Percentiles rank a stretch among this genome's conserved stretches.
These are phyloP conservation scores for Cenchrus purpureus DNA, from an alignment of 176 grass and related monocot genomes.

Conservation along the genomic window DNA sequence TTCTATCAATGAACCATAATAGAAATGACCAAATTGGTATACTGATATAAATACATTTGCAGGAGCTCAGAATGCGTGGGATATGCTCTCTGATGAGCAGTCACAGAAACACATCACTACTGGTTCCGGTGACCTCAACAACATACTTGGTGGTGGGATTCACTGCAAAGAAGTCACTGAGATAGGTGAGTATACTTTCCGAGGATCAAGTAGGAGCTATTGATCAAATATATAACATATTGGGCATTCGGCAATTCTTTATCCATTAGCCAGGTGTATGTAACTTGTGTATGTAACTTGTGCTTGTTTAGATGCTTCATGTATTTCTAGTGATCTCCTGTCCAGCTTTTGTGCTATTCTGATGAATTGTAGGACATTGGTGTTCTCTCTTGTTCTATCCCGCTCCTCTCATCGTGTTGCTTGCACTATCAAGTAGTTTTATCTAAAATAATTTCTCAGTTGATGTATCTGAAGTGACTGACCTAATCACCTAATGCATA, in stretches of 20 bases:
- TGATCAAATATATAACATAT: conserved; percentile 13
- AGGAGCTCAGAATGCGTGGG: conserved; percentile 95
- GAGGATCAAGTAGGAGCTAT: neutral
- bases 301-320: conserved; percentile 31
- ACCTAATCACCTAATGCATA: conserved; percentile 40
- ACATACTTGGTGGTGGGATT: conserved; percentile 94
- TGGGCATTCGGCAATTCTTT: neutral
- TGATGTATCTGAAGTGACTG: conserved; percentile 40
- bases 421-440: conserved; percentile 5
- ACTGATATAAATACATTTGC: conserved; percentile 30
- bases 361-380: neutral
- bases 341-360: neutral
- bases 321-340: neutral
- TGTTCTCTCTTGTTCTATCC: neutral
- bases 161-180: conserved; percentile 96
- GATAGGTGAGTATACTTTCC: conserved; percentile 59
- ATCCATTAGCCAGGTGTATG: conserved; percentile 2
- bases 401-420: neutral
- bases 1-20: neutral
- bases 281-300: neutral
- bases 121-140: conserved; percentile 71
- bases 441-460: neutral
- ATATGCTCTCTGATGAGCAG: conserved; percentile 94
- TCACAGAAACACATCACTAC: conserved; percentile 83
- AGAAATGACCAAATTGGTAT: neutral